Conservation (phyloP, 139 green algal species). For the Asterochloris erici region DNA sequence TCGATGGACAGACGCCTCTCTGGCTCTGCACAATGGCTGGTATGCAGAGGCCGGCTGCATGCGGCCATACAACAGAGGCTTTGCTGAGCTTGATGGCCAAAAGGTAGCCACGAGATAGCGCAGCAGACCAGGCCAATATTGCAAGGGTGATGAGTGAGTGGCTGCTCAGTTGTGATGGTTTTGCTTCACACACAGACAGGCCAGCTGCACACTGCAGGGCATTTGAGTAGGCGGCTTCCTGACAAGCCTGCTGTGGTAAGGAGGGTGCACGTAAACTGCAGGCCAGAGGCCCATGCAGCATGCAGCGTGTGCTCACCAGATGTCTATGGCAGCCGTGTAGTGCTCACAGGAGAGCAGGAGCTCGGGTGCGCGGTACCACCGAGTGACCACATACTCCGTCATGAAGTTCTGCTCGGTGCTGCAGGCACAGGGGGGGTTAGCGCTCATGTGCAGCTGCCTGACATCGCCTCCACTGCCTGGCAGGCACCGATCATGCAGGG, state of each 20-base stretch:
- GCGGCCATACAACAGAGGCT: too few species aligned
- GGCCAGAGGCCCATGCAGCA: not conserved
- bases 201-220: not conserved
- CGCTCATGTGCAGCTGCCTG: not conserved
- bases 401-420: slow-evolving; percentile 87
- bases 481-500: too few species aligned
- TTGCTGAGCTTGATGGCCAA: too few species aligned
- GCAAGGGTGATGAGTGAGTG: too few species aligned
- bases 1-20: too few species aligned
- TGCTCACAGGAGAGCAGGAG: slow-evolving; percentile 86
- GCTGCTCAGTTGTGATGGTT: too few species aligned
- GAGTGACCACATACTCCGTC: slow-evolving; percentile 96
- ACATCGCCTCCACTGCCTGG: not conserved
- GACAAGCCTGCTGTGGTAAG: not conserved
- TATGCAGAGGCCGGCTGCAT: too few species aligned
- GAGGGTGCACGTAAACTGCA: not conserved
- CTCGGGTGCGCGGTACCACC: slow-evolving; percentile 95
- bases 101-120: too few species aligned
- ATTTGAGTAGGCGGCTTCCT: not conserved
- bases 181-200: not conserved
- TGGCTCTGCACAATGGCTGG: too few species aligned
- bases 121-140: too few species aligned
- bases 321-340: slow-evolving; percentile 76
- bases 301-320: slow-evolving; percentile 43
- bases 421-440: not conserved